Percentiles rank a stretch among this genome's conserved stretches.
These are phyloP conservation scores for Gelatoporia subvermispora DNA, from an alignment of 768 basidiomycete species.

Conservation along the genomic window DNA sequence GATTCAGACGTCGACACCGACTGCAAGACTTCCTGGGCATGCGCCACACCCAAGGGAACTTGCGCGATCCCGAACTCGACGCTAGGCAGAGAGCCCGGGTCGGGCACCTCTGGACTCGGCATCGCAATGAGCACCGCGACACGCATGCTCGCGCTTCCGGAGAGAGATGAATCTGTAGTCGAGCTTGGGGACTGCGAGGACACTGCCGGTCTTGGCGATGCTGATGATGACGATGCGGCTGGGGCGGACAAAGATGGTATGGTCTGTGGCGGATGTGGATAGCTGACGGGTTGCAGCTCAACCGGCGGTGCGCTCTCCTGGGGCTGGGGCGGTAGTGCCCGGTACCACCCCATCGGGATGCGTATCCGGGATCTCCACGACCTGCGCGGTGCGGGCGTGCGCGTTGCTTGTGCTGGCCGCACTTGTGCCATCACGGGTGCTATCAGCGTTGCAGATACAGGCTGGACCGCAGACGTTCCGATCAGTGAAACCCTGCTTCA, in stretches of 20 bases:
- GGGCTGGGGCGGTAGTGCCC: background rate
- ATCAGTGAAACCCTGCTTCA: too few species aligned
- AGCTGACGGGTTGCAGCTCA: background rate
- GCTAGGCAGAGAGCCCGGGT: constrained; percentile 13
- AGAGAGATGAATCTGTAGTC: background rate
- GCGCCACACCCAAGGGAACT: constrained; percentile 8
- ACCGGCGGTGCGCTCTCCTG: background rate
- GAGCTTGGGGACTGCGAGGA: background rate
- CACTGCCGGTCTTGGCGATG: background rate
- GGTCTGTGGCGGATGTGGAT: background rate
- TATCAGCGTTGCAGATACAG: background rate
- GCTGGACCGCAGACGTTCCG: background rate
- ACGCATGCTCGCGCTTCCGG: constrained; percentile 4
- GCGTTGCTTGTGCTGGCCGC: background rate
- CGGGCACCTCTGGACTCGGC: constrained; percentile 14
- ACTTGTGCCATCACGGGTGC: background rate
- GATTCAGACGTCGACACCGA: too few species aligned
- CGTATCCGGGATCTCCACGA: background rate
- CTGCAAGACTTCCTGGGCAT: background rate
- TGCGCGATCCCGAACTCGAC: constrained; percentile 19
- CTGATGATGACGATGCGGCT: background rate
- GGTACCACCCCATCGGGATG: background rate
- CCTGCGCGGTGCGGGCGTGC: too few species aligned
- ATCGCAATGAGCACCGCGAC: constrained; percentile 21
- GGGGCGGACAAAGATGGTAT: constrained; percentile 1